These are phyloP conservation scores for Cymodocea nodosa DNA, from an alignment of 116 monocot species.

Conservation along the genomic window DNA sequence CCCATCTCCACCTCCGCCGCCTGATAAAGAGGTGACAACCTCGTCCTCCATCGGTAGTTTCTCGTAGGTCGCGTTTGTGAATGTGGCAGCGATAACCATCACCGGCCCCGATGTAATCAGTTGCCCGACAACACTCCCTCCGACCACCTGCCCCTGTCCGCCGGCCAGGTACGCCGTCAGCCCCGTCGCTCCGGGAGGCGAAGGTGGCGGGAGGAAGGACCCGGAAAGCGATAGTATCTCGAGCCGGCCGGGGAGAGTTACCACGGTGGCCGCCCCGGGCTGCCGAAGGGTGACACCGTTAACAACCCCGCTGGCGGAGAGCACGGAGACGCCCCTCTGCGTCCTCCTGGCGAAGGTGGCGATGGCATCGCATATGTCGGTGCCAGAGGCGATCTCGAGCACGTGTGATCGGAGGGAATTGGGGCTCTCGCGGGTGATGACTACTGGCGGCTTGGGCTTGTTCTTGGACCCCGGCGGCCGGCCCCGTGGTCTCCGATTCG, in stretches of 20 bases:
- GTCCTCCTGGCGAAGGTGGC: slow-evolving; percentile 33
- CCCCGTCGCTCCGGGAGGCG: slow-evolving; percentile 51
- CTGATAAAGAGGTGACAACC: not conserved
- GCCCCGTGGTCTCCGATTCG: slow-evolving; percentile 42
- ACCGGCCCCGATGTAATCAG: slow-evolving; percentile 63
- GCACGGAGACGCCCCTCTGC: slow-evolving; percentile 56
- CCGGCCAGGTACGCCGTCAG: slow-evolving; percentile 60
- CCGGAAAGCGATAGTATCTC: slow-evolving; percentile 81
- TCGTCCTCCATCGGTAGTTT: slow-evolving; percentile 40
- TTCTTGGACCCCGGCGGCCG: slow-evolving; percentile 81
- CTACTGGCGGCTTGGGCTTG: slow-evolving; percentile 73
- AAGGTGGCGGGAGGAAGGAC: slow-evolving; percentile 58
- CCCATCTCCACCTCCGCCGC: not conserved
- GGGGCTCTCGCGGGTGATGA: slow-evolving; percentile 61
- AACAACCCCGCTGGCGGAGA: slow-evolving; percentile 57
- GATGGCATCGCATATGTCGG: slow-evolving; percentile 52
- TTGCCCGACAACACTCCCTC: slow-evolving; percentile 58
- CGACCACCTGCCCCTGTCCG: slow-evolving; percentile 79
- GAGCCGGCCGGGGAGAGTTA: slow-evolving; percentile 55
- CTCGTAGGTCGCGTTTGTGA: slow-evolving; percentile 59
- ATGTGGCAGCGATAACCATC: slow-evolving; percentile 62
- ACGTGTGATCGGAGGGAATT: slow-evolving; percentile 74
- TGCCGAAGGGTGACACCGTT: slow-evolving; percentile 63
- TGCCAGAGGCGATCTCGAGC: slow-evolving; percentile 56
- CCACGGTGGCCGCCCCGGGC: slow-evolving; percentile 35